phyloP scores from a whole-genome alignment of 139 green algal genomes.

The Chlorella sorokiniana region DNA sequence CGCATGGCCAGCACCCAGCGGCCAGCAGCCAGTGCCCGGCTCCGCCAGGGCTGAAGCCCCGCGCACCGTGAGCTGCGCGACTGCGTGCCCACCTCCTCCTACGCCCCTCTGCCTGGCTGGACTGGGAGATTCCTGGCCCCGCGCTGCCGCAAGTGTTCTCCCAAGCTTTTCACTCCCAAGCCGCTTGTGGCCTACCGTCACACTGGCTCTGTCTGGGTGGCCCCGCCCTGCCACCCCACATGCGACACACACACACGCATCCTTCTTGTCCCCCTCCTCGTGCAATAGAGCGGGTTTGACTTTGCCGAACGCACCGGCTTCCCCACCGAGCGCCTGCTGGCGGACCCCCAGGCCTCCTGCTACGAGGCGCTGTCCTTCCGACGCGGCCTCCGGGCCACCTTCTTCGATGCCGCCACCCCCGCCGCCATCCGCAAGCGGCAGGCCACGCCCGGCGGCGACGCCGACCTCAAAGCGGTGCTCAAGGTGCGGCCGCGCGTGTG shows the following conservation, averaged over 20 bases:
- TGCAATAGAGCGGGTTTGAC: slow-evolving; percentile 48
- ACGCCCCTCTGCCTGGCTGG: neutral
- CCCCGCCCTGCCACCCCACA: too few species aligned
- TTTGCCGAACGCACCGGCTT: slow-evolving; percentile 78
- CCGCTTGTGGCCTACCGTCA: too few species aligned
- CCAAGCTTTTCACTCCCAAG: neutral
- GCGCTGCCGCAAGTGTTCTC: neutral
- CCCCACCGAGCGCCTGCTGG: slow-evolving; percentile 68
- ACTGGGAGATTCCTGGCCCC: too few species aligned
- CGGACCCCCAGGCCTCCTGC: slow-evolving; percentile 70
- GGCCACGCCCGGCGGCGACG: neutral
- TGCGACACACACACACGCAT: neutral
- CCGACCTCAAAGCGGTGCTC: neutral
- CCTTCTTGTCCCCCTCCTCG: neutral
- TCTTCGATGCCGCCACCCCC: neutral
- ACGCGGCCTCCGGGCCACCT: slow-evolving; percentile 43
- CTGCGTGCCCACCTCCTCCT: neutral
- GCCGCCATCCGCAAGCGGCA: neutral
- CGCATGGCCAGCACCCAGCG: neutral
- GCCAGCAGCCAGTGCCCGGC: too few species aligned
- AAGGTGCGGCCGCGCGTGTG: neutral
- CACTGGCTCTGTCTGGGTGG: neutral
- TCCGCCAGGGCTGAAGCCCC: too few species aligned
- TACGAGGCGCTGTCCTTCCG: slow-evolving; percentile 79
- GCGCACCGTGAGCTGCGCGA: too few species aligned